Evolutionary conservation across 768 basidiomycete species (phyloP).

Genomic region (Hygrophorus pudorinus): DNA sequence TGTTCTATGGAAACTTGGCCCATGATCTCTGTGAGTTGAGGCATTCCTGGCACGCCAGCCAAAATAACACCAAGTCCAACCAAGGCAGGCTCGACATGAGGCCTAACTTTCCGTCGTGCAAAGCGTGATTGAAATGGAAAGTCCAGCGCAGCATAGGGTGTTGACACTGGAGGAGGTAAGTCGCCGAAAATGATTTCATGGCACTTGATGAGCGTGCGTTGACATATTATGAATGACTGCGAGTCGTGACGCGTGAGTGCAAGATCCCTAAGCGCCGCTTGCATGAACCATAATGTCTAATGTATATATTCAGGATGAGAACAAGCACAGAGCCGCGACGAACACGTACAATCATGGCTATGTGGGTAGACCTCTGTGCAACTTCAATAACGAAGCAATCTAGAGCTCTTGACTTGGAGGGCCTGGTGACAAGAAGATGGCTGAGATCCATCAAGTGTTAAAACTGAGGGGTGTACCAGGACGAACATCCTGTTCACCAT

Average conservation of each 20-base stretch:
- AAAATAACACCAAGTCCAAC: slow-evolving; percentile 80
- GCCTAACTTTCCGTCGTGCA: slow-evolving; percentile 55
- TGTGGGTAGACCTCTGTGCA: slow-evolving; percentile 85
- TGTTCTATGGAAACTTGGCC: slow-evolving; percentile 87
- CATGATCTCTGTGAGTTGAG: slow-evolving; percentile 57
- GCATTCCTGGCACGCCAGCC: slow-evolving; percentile 71
- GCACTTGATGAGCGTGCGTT: slow-evolving; percentile 81
- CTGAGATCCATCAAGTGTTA: slow-evolving; percentile 30
- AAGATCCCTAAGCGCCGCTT: slow-evolving; percentile 85
- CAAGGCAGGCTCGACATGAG: slow-evolving; percentile 62
- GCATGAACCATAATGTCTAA: slow-evolving; percentile 99
- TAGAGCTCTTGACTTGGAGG: slow-evolving; percentile 84
- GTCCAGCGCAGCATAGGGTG: slow-evolving; percentile 58
- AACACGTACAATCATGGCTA: slow-evolving; percentile 83
- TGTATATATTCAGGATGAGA: slow-evolving; percentile 8
- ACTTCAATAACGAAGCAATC: slow-evolving; percentile 90
- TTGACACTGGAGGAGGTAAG: slow-evolving; percentile 51
- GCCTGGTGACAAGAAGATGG: slow-evolving; percentile 88
- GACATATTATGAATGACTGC: slow-evolving; percentile 81
- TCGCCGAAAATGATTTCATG: slow-evolving; percentile 97
- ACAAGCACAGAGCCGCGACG: slow-evolving; percentile 6
- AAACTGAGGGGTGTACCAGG: slow-evolving; percentile 11
- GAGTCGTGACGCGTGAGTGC: slow-evolving; percentile 48
- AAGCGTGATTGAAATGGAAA: slow-evolving; percentile 40
- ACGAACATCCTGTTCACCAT: slow-evolving; percentile 40